phyloP scores from a whole-genome alignment of 2,329 filamentous ascomycete species.

The Hawksworthiomyces lignivorus region DNA sequence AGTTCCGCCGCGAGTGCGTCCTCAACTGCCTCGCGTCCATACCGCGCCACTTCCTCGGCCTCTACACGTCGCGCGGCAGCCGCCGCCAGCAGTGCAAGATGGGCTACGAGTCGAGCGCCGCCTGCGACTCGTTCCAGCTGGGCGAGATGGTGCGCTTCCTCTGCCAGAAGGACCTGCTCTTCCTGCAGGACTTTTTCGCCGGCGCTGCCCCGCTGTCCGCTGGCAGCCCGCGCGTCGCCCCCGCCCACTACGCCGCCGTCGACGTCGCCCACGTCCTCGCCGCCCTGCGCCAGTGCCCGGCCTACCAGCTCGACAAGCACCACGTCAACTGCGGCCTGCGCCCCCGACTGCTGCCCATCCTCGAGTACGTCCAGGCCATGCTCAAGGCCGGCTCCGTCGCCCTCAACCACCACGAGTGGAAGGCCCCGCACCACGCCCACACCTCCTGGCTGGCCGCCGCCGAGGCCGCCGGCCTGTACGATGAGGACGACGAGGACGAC shows the following conservation, averaged over 20 bases:
- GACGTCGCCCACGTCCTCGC: slow-evolving; percentile 55
- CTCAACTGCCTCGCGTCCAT: slow-evolving; percentile 63
- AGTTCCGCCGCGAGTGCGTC: slow-evolving; percentile 56
- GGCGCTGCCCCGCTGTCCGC: slow-evolving; percentile 24
- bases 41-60: slow-evolving; percentile 56
- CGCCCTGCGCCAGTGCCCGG: slow-evolving; percentile 56
- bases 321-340: slow-evolving; percentile 67
- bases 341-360: slow-evolving; percentile 54
- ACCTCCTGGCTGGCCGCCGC: slow-evolving; percentile 12
- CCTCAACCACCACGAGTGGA: slow-evolving; percentile 40
- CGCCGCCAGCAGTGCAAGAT: slow-evolving; percentile 65
- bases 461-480: slow-evolving; percentile 12
- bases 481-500: slow-evolving; percentile 6
- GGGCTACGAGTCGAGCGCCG: slow-evolving; percentile 63
- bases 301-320: slow-evolving; percentile 66
- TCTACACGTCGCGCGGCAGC: slow-evolving; percentile 58
- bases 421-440: slow-evolving; percentile 24
- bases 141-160: slow-evolving; percentile 72
- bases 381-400: slow-evolving; percentile 39
- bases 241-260: slow-evolving; percentile 22
- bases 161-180: slow-evolving; percentile 50
- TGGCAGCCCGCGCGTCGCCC: not conserved
- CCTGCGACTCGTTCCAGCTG: slow-evolving; percentile 72
- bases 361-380: slow-evolving; percentile 57
- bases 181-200: slow-evolving; percentile 44